A percentile compares a stretch with the other conserved stretches of the same genome.
phyloP scores from a whole-genome alignment of 2,329 filamentous ascomycete species.

The Botrytis deweyae region DNA sequence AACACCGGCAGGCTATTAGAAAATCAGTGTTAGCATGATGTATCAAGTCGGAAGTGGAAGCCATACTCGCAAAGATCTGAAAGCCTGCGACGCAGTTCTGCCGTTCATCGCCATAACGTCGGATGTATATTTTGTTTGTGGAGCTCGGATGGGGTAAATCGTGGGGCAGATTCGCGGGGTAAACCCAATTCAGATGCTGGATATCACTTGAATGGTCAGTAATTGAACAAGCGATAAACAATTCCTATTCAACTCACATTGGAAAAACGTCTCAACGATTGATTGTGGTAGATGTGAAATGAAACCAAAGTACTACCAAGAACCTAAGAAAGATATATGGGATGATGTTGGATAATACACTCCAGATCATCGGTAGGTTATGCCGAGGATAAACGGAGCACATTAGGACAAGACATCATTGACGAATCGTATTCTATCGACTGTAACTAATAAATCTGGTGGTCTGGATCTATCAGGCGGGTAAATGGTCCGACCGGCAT shows the following conservation, averaged over 20 bases:
- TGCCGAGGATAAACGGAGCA: constrained; percentile 19
- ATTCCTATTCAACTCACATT: neutral
- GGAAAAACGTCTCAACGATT: neutral
- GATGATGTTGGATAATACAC: neutral
- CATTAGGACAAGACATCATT: neutral
- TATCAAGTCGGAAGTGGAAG: constrained; percentile 30
- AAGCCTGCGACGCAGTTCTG: constrained; percentile 59
- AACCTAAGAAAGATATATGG: neutral
- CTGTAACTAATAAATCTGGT: fast-evolving
- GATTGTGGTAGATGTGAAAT: neutral
- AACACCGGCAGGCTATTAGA: constrained; percentile 36
- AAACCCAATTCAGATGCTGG: neutral
- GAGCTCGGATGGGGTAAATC: constrained; percentile 23
- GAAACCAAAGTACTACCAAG: neutral
- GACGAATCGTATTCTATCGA: neutral
- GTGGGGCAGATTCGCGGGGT: constrained; percentile 21
- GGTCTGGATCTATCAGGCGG: neutral
- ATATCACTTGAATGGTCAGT: neutral
- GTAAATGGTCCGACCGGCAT: neutral
- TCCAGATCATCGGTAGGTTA: neutral
- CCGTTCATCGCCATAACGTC: constrained; percentile 62
- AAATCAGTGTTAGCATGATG: constrained; percentile 17
- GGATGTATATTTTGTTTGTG: neutral
- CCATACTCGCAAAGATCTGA: constrained; percentile 62
- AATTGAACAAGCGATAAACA: neutral